Evolutionary conservation across 306 rosid genomes (phyloP).

Genomic region (Cucumis sativus): DNA sequence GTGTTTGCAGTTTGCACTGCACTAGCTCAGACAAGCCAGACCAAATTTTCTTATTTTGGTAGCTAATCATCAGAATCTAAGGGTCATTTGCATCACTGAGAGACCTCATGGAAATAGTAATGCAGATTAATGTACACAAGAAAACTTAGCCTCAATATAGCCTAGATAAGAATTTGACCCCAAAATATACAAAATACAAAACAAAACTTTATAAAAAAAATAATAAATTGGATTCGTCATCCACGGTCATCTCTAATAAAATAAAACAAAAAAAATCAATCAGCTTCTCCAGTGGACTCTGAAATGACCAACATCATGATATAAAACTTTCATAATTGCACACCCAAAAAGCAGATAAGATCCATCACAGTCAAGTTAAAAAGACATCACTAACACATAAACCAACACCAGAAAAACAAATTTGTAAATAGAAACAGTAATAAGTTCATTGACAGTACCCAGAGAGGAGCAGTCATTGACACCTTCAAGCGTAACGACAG

Average conservation of each 20-base stretch:
- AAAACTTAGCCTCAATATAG: neutral
- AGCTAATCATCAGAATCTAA: neutral
- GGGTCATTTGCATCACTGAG: neutral
- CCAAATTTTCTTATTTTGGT: neutral
- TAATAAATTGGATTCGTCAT: neutral
- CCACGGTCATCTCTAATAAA: neutral
- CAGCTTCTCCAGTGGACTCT: neutral
- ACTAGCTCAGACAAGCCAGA: neutral
- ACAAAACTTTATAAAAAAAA: neutral
- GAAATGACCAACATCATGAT: neutral
- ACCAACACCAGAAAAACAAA: neutral
- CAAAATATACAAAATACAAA: neutral
- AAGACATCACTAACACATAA: neutral
- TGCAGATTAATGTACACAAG: neutral
- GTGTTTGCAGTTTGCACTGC: neutral
- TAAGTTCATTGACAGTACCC: slow-evolving; percentile 43
- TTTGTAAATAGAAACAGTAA: neutral
- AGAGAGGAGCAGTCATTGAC: slow-evolving; percentile 99
- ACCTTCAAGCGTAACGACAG: slow-evolving; percentile 99
- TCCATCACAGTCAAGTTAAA: neutral
- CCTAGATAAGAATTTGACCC: neutral
- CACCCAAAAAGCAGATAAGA: neutral
- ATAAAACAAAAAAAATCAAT: neutral
- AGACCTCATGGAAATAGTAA: neutral
- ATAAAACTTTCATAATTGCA: neutral